Evolutionary conservation across 2,329 filamentous ascomycete species (phyloP), one percentile per base, ranked within the genome.

Genomic region (Diaporthe ilicicola): DNA sequence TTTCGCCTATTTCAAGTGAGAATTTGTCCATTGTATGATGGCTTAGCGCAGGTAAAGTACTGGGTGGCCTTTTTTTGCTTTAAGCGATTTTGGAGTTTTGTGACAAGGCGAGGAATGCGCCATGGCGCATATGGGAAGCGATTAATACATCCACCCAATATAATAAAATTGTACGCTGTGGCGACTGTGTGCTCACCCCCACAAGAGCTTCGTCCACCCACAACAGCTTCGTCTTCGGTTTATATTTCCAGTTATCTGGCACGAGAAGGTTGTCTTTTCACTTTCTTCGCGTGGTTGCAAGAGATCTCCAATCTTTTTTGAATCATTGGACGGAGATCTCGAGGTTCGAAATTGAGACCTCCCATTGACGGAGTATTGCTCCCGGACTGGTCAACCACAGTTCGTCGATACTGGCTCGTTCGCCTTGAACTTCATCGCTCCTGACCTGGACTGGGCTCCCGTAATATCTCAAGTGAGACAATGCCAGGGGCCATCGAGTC

Each of bases 121-220:
- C n/a, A 37, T 19, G 59, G 59, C 44, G 59, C 59, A 50, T 64
- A 8, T 32, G 59, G 44, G 19, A 13, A 64, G 59, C 59, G n/a
- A 50, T 64, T 50, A 64, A 50, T 50, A 64, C 37, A 37, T 50
- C 44, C 44, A 42, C 29, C 44, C 15, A n/a, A 62, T 48, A 24
- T 10, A 7, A 17, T 17, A 17, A 1, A 2, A 17, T 62, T 29
- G 42, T 37, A 24, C 22, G 7, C 13, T 48, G 27, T 34, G 1
- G 12, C 3, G 19, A 19, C 29, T 3, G 7, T 7, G 12, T 10
- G 32, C 1, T 10, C 22, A 10, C 3, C 4, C 29, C n/a, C n/a
- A n/a, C n/a, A n/a, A n/a, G n/a, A n/a, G n/a, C n/a, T n/a, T n/a
- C n/a, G n/a, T n/a, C n/a, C n/a, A n/a, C n/a, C n/a, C n/a, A n/a